Base-by-base conservation (phyloP, 345 rosid genomes). In the Trapa incisa region DNA sequence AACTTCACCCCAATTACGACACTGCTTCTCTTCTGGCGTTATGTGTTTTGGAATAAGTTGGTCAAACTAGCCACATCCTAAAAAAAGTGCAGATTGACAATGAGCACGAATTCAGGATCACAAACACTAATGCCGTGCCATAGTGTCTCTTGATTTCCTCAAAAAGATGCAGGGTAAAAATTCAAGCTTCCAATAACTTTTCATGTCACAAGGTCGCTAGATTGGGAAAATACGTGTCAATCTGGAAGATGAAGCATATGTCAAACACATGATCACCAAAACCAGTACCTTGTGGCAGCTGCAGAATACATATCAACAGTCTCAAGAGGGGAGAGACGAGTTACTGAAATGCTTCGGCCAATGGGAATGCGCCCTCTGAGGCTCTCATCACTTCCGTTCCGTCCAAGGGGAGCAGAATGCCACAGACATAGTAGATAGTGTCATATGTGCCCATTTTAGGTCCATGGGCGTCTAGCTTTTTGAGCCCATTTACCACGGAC, bases 1-100 rank as follows among this genome's bases (percentile, higher is more conserved):
- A 71, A 94, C 86, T 72, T 89, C 99, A 68, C 99, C 99, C 96
- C 96, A 94, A 39, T 89, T 91, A 57, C 92, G 97, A 17, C 99
- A 85, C 64, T 94, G 96, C 75, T 87, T 94, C 78, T 91, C 96
- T 73, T 86, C 87, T 12, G 92, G 83, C 43, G 86, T 76, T 77
- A 87, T 78, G 69, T 73, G 75, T 64, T 85, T 79, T 86, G 92
- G 83, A 94, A 94, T 80, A 81, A 89, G 71, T 68, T 89, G 74
- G 79, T 82, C 80, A 94, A 69, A 79, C 80, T 84, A 65, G 82
- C 58, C 22, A 89, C 88, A 77, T 94, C 97, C 99, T 94, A 72
- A 66, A 69, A 69, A 68, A 47, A 37, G 14, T 14, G n/a, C 68
- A 68, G 64, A 9, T 45, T 37, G 33, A 63, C 33, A 65, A 64